A percentile compares a stretch with the other conserved stretches of the same genome.
Evolutionary conservation across 2,329 filamentous ascomycete genomes (phyloP).

Genomic region (Septoria linicola): DNA sequence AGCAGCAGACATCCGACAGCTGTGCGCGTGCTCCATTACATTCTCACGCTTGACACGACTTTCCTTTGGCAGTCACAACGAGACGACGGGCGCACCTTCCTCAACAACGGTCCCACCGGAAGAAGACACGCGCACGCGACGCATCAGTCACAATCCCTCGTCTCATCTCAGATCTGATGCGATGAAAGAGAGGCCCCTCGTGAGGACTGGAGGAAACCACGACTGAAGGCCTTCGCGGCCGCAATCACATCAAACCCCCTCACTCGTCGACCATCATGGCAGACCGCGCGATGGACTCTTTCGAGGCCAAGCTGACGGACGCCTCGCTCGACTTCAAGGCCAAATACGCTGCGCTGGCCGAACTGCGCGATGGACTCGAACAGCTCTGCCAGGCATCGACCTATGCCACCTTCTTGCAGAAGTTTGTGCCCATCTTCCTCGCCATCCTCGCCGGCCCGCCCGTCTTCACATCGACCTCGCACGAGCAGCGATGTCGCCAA

Average conservation of each 20-base stretch:
- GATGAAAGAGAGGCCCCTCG: background rate
- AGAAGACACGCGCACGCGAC: background rate
- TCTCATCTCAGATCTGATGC: background rate
- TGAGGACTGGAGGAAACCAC: background rate
- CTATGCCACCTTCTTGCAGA: slow-evolving; percentile 79
- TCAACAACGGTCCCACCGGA: no score
- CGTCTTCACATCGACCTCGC: slow-evolving; percentile 85
- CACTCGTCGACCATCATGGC: slow-evolving; percentile 30
- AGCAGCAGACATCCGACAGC: no score
- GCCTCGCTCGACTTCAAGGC: slow-evolving; percentile 64
- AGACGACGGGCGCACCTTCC: no score
- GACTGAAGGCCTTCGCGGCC: slow-evolving; percentile 1
- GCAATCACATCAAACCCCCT: background rate
- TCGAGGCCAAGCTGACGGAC: slow-evolving; percentile 50
- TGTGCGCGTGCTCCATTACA: no score
- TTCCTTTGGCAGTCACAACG: no score
- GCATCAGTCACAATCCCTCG: background rate
- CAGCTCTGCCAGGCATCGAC: slow-evolving; percentile 75
- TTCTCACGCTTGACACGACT: no score
- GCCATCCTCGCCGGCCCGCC: slow-evolving; percentile 80
- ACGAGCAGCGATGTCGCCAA: slow-evolving; percentile 91
- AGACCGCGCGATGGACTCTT: slow-evolving; percentile 47
- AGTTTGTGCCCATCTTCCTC: slow-evolving; percentile 86
- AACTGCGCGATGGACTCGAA: slow-evolving; percentile 88
- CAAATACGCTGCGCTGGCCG: slow-evolving; percentile 78